Base-by-base conservation (phyloP, 2,329 filamentous ascomycete genomes). In the Pyrenophora teres region DNA sequence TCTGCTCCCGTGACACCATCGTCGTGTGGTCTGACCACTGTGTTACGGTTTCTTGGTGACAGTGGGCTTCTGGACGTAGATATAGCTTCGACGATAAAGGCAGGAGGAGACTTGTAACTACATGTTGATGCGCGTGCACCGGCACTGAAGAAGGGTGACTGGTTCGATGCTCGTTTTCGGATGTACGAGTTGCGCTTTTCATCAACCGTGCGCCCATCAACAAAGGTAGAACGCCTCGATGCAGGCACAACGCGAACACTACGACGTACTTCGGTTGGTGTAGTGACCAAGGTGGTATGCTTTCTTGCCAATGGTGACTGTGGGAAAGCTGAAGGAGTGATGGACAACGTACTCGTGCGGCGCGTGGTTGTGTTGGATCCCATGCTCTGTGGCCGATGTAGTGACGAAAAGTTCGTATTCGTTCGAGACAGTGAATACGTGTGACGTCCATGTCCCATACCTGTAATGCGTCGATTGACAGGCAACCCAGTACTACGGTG, bases 141-240 rank as follows among this genome's bases (percentile, higher is more conserved):
- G 12, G 71, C 71, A 4, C 71, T 68, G 50, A 78, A 78, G 31
- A 78, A 72, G 3, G 76, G 72, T 12, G 70, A 66, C 27, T 56
- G 69, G 10, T 65, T 71, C 15, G 70, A 71, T 2, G 72, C 73
- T 31, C 77, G 70, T 49, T 78, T 75, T 13, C 71, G 63, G 37
- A 78, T 74, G 57, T 74, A 78, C 12, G 73, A 77, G 43, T 71
- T 67, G 6, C 77, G 70, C 50, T 75, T 76, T 27, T 77, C 74
- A 32, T 74, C 66, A 4, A 77, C 48, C 1, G 73, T 65, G 5
- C 75, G 64, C 4, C 62, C 62, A 48, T 78, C 76, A 2, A 62
- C 46, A 15, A 71, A 55, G 47, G 70, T 76, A 36, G 73, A 71
- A 46, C 68, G 55, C 9, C 47, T 58, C 58, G 56, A 72, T 2